Evolutionary conservation across 345 rosid species (phyloP).

Genomic region (Gossypium arboreum): DNA sequence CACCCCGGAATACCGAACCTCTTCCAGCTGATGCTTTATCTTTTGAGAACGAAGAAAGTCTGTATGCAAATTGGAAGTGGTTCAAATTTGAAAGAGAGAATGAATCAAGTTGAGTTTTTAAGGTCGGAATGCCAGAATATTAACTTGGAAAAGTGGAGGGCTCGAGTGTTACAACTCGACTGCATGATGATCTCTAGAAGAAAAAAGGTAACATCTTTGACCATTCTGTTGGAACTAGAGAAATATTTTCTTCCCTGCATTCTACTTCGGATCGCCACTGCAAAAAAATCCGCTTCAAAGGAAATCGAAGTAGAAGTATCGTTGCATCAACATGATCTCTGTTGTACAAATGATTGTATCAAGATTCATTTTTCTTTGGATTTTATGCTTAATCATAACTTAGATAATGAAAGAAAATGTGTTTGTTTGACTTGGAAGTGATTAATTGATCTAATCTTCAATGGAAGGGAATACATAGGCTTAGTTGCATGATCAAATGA

Average conservation of each 20-base stretch:
- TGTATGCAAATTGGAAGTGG: conserved; percentile 90
- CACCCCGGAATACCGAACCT: conserved; percentile 22
- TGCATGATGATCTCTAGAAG: neutral
- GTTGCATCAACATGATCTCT: neutral
- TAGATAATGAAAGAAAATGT: neutral
- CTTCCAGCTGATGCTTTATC: conserved; percentile 33
- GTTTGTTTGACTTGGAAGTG: neutral
- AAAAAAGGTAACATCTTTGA: conserved; percentile 2
- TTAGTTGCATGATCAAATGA: neutral
- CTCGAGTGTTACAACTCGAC: neutral
- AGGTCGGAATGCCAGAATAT: neutral
- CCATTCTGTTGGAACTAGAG: conserved; percentile 2
- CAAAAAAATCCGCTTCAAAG: neutral
- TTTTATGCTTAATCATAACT: neutral
- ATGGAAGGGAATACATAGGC: neutral
- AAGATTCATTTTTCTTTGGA: neutral
- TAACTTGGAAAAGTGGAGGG: neutral
- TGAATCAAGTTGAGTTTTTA: conserved; percentile 17
- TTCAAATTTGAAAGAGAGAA: conserved; percentile 60
- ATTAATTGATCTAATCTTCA: neutral
- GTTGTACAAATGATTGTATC: neutral
- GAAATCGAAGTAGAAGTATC: neutral
- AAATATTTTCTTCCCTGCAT: conserved; percentile 1
- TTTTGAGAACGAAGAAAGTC: conserved; percentile 46
- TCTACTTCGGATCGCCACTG: neutral